These are phyloP conservation scores for Xylaria sp. DNA, from an alignment of 495 filamentous ascomycete species.

Conservation along the genomic window DNA sequence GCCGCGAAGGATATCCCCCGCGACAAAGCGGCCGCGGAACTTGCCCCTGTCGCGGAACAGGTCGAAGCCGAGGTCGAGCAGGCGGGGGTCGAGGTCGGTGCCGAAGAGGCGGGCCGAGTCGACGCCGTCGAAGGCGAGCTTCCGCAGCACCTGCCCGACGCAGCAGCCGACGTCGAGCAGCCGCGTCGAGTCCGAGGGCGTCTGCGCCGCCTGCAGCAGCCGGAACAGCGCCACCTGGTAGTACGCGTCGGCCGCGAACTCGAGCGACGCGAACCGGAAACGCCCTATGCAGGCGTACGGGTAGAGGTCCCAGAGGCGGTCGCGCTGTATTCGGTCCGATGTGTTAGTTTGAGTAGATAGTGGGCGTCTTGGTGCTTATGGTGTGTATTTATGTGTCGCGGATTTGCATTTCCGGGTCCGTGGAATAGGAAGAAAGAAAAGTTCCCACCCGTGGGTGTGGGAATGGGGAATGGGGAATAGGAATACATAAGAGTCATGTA, in stretches of 20 bases:
- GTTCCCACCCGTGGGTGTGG: no score
- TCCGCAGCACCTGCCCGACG: conserved; percentile 56
- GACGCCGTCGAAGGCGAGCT: conserved; percentile 52
- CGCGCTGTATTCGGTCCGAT: conserved; percentile 44
- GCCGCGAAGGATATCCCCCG: conserved; percentile 49
- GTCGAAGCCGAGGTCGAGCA: conserved; percentile 53
- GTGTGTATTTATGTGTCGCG: no score
- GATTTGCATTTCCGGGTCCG: no score
- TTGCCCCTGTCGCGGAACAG: conserved; percentile 44
- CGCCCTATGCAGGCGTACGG: conserved; percentile 62
- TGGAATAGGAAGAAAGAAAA: no score
- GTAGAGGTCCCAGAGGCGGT: conserved; percentile 53
- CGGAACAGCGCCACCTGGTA: conserved; percentile 50
- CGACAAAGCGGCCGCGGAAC: conserved; percentile 36
- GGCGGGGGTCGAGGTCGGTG: conserved; percentile 48
- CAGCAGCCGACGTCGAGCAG: conserved; percentile 58
- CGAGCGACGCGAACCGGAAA: conserved; percentile 59
- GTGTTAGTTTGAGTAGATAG: no score
- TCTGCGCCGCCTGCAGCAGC: conserved; percentile 44
- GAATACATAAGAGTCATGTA: no score
- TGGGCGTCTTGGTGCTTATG: no score
- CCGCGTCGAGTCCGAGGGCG: not conserved
- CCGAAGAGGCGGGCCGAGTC: conserved; percentile 47
- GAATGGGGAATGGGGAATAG: no score
- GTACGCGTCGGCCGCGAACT: conserved; percentile 39